Evolutionary conservation across 2,329 filamentous ascomycete genomes (phyloP), one percentile per base, ranked within the genome.

Genomic region (Beauveria medogensis): DNA sequence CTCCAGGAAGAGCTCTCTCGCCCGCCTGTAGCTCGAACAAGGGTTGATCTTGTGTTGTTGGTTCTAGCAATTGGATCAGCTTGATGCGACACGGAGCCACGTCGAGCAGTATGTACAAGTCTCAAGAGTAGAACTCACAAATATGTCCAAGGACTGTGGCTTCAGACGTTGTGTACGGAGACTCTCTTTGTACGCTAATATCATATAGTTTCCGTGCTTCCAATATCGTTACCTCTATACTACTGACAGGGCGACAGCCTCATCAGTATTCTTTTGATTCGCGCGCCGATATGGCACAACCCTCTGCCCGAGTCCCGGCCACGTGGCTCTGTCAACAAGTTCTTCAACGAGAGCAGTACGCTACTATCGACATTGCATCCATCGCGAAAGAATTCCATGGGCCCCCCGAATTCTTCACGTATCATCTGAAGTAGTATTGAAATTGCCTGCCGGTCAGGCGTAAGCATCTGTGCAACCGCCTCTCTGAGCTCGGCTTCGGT

Each of bases 361-460:
- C 20, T 24, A 18, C 46, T 26, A 26, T 48, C 46, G 14, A 48
- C 46, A 48, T 26, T 14, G 1, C 44, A 65, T 61, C 28, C 63
- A 30, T 64, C 28, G 41, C 52, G 59, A 28, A 64, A 46, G 1
- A 62, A 30, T 18, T 63, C 53, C 30, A 61, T 55, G 18, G 22
- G 59, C n/a, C 64, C 61, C 4, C 61, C 50, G 14, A 66, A 20
- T 14, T 60, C 60, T 4, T 56, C 30, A 16, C 63, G 56, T 28
- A 62, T 65, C 51, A 64, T 64, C 51, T 62, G 37, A 3, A 34
- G 56, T 1, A 48, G 48, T 28, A 61, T 62, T 41, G 44, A 64
- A 63, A 18, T 37, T 7, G 46, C 63, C 63, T 65, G 50, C 30
- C 24, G 50, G 22, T 52, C 16, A 18, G 50, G 26, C 16, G 18